Base-by-base conservation (phyloP, 257 asterid species). In the Salvia splendens region DNA sequence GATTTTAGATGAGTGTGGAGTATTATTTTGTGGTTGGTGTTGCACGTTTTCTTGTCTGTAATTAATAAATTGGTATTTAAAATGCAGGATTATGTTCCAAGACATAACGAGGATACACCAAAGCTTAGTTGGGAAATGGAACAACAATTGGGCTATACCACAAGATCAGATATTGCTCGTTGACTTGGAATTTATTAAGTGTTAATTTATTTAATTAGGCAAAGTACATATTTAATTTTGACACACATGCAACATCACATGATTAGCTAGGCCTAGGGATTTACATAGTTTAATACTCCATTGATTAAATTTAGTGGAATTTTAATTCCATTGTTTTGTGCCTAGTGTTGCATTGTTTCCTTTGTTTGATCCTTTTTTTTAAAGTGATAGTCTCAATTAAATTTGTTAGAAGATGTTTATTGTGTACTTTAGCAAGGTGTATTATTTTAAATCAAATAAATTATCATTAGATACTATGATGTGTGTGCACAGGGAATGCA, bases 111-210 rank as follows among this genome's bases (percentile, higher is more conserved):
- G 8, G 90, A 72, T 58, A 82, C 84, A 0, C 72, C 89, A 4
- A 91, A 86, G 71, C 73, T 92, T 17, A 92, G 95, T 64, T 92
- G 98, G 97, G 98, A 92, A 79, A 83, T 79, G 83, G 98, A 92
- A 77, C 97, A 89, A 49, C 98, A 92, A 70, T 36, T 89, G 67
- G 97, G 88, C 8, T 87, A 83, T 71, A 73, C 77, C 28, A 66
- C 85, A 48, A 87, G 75, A 76, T 83, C 82, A 45, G 96, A 89
- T 33, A 87, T 91, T 75, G 87, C 96, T 51, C 96, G 95, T 83
- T 89, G 87, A 88, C 71, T 12, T 36, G 3, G 6, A 69, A 6
- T 28, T 43, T 45, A 24, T 20, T 0, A 35, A 45, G 12, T 50
- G 1, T 24, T 24, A 24, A 24, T 1, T 24, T 1, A 24, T 67